A percentile compares a stretch with the other conserved stretches of the same genome.
These are phyloP conservation scores for Macrocystidia cucumis DNA, from an alignment of 1,284 basidiomycete genomes.

Conservation along the genomic window DNA sequence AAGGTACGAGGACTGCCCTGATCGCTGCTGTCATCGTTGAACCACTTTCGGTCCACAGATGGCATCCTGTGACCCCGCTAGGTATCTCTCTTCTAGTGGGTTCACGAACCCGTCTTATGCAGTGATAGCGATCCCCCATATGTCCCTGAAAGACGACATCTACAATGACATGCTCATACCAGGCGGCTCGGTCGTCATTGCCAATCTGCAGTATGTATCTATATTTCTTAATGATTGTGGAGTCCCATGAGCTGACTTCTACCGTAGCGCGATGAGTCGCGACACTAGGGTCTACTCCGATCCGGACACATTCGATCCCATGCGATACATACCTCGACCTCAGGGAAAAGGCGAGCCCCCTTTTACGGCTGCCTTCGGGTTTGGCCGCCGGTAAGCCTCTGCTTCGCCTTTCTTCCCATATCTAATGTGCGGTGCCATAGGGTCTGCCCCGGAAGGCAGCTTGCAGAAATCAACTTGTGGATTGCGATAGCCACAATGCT, in stretches of 20 bases:
- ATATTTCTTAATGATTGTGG: no score
- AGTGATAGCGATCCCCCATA: neutral
- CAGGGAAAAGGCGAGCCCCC: constrained; percentile 9
- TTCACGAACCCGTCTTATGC: neutral
- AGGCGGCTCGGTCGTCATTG: neutral
- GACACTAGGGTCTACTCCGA: constrained; percentile 9
- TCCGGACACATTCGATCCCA: constrained; percentile 10
- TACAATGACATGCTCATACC: constrained; percentile 1
- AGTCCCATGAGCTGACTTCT: neutral
- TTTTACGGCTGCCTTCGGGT: constrained; percentile 10
- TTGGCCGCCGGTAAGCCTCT: constrained; percentile 9
- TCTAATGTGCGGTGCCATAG: constrained; percentile 1
- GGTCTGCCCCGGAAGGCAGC: constrained; percentile 12
- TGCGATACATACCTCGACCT: constrained; percentile 10
- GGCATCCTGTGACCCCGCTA: neutral
- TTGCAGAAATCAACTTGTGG: constrained; percentile 13
- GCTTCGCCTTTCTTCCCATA: neutral
- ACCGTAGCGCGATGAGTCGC: constrained; percentile 10
- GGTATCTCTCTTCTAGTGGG: neutral
- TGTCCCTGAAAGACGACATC: neutral
- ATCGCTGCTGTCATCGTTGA: no score
- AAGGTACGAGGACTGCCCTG: no score
- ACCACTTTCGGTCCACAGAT: no score
- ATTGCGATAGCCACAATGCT: constrained; percentile 12
- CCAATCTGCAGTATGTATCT: neutral